phyloP scores from a whole-genome alignment of 179 eudicot species.

The Corrigiola litoralis region DNA sequence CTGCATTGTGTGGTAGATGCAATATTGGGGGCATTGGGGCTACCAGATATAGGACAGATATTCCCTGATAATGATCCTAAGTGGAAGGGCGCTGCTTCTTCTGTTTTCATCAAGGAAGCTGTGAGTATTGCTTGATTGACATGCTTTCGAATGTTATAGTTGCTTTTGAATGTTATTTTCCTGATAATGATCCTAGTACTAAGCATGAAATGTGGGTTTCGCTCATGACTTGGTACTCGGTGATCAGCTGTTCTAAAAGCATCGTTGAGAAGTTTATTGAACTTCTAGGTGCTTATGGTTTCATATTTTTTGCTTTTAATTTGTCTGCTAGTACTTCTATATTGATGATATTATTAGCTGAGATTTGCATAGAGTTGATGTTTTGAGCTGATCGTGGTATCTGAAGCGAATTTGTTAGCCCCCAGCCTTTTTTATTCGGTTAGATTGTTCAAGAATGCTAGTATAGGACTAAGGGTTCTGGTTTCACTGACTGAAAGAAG shows the following conservation, averaged over 20 bases:
- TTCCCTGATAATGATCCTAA: constrained; percentile 96
- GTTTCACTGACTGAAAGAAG: too few species aligned
- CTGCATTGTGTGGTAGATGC: constrained; percentile 99
- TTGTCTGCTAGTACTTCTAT: too few species aligned
- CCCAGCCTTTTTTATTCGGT: too few species aligned
- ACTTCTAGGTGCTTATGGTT: too few species aligned
- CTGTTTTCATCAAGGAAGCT: constrained; percentile 88
- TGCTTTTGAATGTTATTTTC: background rate
- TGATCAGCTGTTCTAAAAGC: background rate
- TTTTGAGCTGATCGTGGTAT: too few species aligned
- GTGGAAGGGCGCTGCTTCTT: constrained; percentile 95
- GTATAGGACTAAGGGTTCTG: too few species aligned
- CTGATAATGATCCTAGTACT: background rate
- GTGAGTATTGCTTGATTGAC: constrained; percentile 42
- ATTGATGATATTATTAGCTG: too few species aligned
- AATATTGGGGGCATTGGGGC: constrained; percentile 91
- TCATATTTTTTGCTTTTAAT: too few species aligned
- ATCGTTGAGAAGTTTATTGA: too few species aligned
- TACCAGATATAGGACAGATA: constrained; percentile 93
- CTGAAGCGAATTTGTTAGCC: too few species aligned
- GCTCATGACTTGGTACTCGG: background rate
- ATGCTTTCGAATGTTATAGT: background rate
- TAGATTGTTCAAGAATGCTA: too few species aligned
- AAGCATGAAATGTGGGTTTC: background rate
- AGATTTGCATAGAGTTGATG: too few species aligned